Conservation (phyloP, 2,329 filamentous ascomycete genomes). For the Fusarium camptoceras region DNA sequence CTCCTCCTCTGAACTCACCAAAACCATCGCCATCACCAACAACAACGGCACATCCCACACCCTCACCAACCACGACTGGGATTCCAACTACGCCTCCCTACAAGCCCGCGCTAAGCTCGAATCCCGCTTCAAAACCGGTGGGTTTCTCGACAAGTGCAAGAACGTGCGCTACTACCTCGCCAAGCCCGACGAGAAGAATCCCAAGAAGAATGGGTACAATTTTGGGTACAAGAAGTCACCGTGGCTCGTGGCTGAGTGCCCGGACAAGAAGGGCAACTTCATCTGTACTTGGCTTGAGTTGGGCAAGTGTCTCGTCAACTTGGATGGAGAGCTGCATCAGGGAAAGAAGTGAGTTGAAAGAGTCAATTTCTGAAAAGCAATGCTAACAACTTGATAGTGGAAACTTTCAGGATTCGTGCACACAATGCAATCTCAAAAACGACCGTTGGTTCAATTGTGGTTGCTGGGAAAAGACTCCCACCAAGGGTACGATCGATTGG, state of each 20-base stretch:
- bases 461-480: constrained; percentile 11
- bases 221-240: constrained; percentile 27
- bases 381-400: constrained; percentile 20
- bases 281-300: constrained; percentile 32
- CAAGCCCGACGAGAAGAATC: constrained; percentile 19
- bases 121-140: constrained; percentile 8
- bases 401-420: constrained; percentile 25
- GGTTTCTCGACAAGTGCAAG: constrained; percentile 28
- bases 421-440: constrained; percentile 17
- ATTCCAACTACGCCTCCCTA: neutral
- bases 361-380: neutral
- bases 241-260: constrained; percentile 25
- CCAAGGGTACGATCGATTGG: neutral
- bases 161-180: constrained; percentile 33
- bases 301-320: constrained; percentile 33
- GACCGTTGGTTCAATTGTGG: constrained; percentile 13
- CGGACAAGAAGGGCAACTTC: constrained; percentile 18
- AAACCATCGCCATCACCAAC: neutral
- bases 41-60: neutral
- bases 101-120: neutral
- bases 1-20: neutral
- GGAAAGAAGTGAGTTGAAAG: constrained; percentile 4
- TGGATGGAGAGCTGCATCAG: constrained; percentile 15
- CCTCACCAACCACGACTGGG: neutral
- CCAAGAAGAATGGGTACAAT: neutral